Conservation (phyloP, 495 filamentous ascomycete species). For the Aspergillus bridgeri region DNA sequence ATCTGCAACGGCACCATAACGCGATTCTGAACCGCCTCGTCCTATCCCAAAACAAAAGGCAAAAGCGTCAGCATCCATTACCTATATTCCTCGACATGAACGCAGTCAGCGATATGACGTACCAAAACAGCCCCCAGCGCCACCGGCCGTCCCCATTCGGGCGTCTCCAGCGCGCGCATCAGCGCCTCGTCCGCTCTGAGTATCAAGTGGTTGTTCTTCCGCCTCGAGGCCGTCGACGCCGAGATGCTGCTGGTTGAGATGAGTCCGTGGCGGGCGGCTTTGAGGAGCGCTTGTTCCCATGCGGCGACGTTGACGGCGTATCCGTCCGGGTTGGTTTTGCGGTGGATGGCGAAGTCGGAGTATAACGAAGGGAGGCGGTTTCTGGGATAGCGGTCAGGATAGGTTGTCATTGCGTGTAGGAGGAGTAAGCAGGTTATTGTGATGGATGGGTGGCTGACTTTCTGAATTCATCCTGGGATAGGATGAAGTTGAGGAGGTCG, state of each 20-base stretch:
- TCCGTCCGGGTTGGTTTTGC: constrained; percentile 82
- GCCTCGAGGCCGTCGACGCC: constrained; percentile 10
- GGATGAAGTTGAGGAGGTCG: constrained; percentile 59
- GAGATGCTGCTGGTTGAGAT: constrained; percentile 44
- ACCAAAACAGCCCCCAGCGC: constrained; percentile 76
- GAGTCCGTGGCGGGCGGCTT: constrained; percentile 63
- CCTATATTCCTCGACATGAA: too few species aligned
- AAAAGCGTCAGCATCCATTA: constrained; percentile 1
- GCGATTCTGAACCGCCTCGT: constrained; percentile 65
- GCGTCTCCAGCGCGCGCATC: constrained; percentile 64
- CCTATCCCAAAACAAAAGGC: constrained; percentile 26
- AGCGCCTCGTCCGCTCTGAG: constrained; percentile 68
- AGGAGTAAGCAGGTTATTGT: neutral
- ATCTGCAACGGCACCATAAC: constrained; percentile 64
- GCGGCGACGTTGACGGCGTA: constrained; percentile 80
- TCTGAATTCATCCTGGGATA: constrained; percentile 60
- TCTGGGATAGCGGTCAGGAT: constrained; percentile 36
- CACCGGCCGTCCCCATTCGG: constrained; percentile 80
- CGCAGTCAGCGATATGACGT: too few species aligned
- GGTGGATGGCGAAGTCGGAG: constrained; percentile 82
- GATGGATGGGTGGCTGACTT: constrained; percentile 40
- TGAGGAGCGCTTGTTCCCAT: constrained; percentile 73
- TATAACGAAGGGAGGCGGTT: constrained; percentile 87
- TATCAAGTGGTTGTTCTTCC: constrained; percentile 49
- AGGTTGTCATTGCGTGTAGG: neutral